Percentiles rank a stretch among this genome's conserved stretches.
phyloP scores from a whole-genome alignment of 2,329 filamentous ascomycete species.

The Ilyonectria robusta region DNA sequence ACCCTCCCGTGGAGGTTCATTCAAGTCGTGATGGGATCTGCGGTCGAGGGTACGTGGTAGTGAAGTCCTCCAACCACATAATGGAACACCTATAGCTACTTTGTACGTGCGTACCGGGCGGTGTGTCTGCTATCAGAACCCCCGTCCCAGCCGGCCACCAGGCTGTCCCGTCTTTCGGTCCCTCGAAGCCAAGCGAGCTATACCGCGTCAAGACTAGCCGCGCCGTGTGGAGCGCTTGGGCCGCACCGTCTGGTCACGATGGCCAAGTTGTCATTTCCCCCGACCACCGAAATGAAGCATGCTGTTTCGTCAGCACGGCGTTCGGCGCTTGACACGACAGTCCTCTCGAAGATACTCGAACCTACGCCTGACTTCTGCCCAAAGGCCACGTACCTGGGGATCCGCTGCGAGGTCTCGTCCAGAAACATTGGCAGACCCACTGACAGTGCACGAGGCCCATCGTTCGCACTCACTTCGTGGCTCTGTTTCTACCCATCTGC shows the following conservation, averaged over 20 bases:
- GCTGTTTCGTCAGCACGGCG: conserved; percentile 25
- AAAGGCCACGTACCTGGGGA: conserved; percentile 39
- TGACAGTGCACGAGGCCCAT: conserved; percentile 33
- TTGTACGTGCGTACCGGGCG: conserved; percentile 38
- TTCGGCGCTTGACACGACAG: conserved; percentile 1
- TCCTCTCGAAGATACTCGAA: conserved; percentile 44
- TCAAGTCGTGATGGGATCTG: conserved; percentile 44
- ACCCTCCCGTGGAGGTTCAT: conserved; percentile 38
- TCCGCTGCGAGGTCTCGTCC: conserved; percentile 32
- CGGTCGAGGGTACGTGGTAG: conserved; percentile 35
- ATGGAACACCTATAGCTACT: conserved; percentile 32
- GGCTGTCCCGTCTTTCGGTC: conserved; percentile 22
- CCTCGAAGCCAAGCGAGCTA: conserved; percentile 15
- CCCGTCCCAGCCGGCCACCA: conserved; percentile 34
- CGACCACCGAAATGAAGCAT: conserved; percentile 36
- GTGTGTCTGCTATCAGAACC: conserved; percentile 44
- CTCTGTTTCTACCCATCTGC: conserved; percentile 1
- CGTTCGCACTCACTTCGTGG: conserved; percentile 32
- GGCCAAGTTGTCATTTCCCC: conserved; percentile 47
- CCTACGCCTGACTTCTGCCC: conserved; percentile 35
- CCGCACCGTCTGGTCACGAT: conserved; percentile 46
- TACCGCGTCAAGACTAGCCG: conserved; percentile 17
- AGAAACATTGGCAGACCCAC: conserved; percentile 26
- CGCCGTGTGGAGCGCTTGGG: conserved; percentile 23
- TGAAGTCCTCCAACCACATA: conserved; percentile 30